Evolutionary conservation across 495 filamentous ascomycete species (phyloP), one percentile per base, ranked within the genome.

Genomic region (Penicillium canescens): DNA sequence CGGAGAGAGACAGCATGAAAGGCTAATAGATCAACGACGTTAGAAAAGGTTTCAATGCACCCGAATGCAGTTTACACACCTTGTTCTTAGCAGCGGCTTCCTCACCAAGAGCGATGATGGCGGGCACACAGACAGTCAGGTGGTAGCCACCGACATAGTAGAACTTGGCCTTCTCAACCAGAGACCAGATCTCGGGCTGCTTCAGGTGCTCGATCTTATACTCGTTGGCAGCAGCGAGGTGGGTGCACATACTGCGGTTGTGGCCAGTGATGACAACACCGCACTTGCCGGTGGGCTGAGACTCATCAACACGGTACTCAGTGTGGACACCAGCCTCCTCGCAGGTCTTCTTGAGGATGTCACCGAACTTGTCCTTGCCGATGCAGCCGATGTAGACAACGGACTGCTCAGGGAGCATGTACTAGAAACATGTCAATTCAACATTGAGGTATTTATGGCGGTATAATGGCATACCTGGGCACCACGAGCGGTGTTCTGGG

Each of bases 401-500:
- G 45, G 87, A 92, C 62, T 95, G 84, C 24, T 86, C 78, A 11
- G 91, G 87, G 46, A 98, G 90, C 41, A 98, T 82, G 77, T 98
- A 98, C 85, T 96, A 62, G 42, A 39, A 26, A 24, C 6, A 44
- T 40, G 43, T 71, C 42, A 58, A 39, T 12, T 13, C 37, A 20
- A 33, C 7, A 4, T 50, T 31, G 7, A 2, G 8, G 7, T 9
- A 7, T 8, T 9, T 31, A 0, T 2, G 4, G 11, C 2, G 42
- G 24, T 1, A 21, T 37, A 35, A 11, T 16, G n/a, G 16, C 45
- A 33, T 77, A 86, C 84, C 76, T 87, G 90, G 50, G 92, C 95
- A 64, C 94, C 94, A 63, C 94, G 88, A 62, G 95, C 94, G 50
- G 93, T 93, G 83, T 99, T 99, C 75, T 99, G 94, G 23, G 95